Base-by-base conservation (phyloP, 805 yeast genomes). In the Candida sphagnicola region DNA sequence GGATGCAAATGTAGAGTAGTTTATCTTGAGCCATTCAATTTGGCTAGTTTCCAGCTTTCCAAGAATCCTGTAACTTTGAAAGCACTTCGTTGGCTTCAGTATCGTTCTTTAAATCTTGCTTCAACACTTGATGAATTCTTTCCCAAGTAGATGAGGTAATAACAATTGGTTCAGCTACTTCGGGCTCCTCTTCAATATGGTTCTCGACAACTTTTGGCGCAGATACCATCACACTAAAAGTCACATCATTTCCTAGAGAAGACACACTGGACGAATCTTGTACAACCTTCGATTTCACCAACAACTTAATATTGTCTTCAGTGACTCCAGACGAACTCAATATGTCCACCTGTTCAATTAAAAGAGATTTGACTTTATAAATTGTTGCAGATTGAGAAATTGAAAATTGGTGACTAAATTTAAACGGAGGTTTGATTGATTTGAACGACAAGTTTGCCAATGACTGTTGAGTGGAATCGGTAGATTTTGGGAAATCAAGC, bases 341-440 rank as follows among this genome's bases (percentile, higher is more conserved):
- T 1, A 52, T 59, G 2, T 54, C 53, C 28, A 54, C 53, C 3
- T 48, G 34, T 4, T 56, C 59, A 12, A 66, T 61, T 31, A 74
- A 56, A 13, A 53, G 49, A 1, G 54, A 34, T 47, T 75, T 76
- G 31, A 72, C 48, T 28, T 63, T 57, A 49, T 62, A 65, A 8
- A 70, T 54, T 4, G 71, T 59, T 13, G 41, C 58, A 28, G 53
- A 58, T 16, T 23, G 48, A 3, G 53, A 44, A 25, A 52, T 63
- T 5, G 28, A 28, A 39, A 68, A 46, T 28, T 44, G 56, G 4
- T 53, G 44, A 28, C 62, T 56, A 57, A 85, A 83, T 53, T 80
- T 85, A 52, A 47, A 60, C 4, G 95, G 95, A 4, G 82, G 76
- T 49, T 80, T 78, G 39, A 87, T 74, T 21, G 90, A 82, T 57